phyloP scores from a whole-genome alignment of 441 rosid species.

The Manihot esculenta region DNA sequence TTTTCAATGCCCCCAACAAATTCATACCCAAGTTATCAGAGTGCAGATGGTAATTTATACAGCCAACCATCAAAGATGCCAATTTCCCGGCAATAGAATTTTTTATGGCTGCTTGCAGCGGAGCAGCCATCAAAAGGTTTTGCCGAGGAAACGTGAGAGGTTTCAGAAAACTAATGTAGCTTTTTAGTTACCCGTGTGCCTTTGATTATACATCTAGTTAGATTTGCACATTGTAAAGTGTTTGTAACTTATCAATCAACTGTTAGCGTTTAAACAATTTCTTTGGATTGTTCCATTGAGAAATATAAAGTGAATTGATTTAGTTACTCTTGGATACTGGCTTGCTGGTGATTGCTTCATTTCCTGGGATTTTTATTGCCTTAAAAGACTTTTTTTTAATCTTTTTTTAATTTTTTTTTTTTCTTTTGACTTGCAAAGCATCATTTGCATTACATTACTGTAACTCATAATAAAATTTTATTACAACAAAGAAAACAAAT shows the following conservation, averaged over 20 bases:
- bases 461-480: too few relatives aligned
- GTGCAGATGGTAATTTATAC: constrained; percentile 61
- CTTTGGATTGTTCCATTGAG: constrained; percentile 11
- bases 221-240: constrained; percentile 37
- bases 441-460: too few relatives aligned
- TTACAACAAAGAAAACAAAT: too few relatives aligned
- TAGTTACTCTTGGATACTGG: background rate
- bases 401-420: too few relatives aligned
- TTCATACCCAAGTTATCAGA: constrained; percentile 54
- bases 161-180: constrained; percentile 15
- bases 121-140: constrained; percentile 13
- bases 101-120: constrained; percentile 13
- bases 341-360: background rate
- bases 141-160: constrained; percentile 15
- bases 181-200: constrained; percentile 3
- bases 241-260: background rate
- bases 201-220: constrained; percentile 19
- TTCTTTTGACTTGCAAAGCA: too few relatives aligned
- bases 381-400: too few relatives aligned
- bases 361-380: constrained; percentile 1
- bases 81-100: constrained; percentile 56
- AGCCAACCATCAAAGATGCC: constrained; percentile 54
- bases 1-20: constrained; percentile 31
- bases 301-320: constrained; percentile 13
- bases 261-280: constrained; percentile 6